phyloP scores from a whole-genome alignment of 768 basidiomycete species.

The Boletus tomentosulus region DNA sequence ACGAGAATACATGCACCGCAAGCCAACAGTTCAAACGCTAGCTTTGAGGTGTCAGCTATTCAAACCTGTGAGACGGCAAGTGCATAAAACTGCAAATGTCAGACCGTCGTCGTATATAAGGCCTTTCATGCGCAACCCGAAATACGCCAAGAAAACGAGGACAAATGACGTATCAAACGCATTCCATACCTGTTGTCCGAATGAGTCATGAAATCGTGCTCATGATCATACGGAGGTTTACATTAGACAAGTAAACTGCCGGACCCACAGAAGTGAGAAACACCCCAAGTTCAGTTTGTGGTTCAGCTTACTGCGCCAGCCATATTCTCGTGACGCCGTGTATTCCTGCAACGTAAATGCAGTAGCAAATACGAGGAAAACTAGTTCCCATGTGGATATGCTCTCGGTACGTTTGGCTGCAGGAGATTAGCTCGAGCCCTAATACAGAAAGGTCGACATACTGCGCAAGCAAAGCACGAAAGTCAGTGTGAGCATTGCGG shows the following conservation, averaged over 20 bases:
- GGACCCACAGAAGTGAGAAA: slow-evolving; percentile 1
- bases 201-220: background rate
- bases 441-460: slow-evolving; percentile 34
- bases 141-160: slow-evolving; percentile 63
- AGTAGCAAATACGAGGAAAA: slow-evolving; percentile 70
- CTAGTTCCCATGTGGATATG: slow-evolving; percentile 59
- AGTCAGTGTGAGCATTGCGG: slow-evolving; percentile 58
- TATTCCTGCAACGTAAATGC: slow-evolving; percentile 87
- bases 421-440: slow-evolving; percentile 2
- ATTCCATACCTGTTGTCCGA: slow-evolving; percentile 72
- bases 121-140: slow-evolving; percentile 62
- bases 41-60: slow-evolving; percentile 42
- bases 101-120: slow-evolving; percentile 50
- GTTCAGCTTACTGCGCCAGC: slow-evolving; percentile 72
- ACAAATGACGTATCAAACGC: slow-evolving; percentile 79
- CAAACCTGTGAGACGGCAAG: slow-evolving; percentile 2
- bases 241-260: slow-evolving; percentile 80
- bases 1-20: slow-evolving; percentile 85
- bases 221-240: slow-evolving; percentile 27
- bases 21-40: slow-evolving; percentile 80
- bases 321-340: slow-evolving; percentile 80
- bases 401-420: slow-evolving; percentile 53
- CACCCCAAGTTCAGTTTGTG: background rate
- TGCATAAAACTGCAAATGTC: slow-evolving; percentile 6
- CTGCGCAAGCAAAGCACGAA: slow-evolving; percentile 76